Evolutionary conservation across 2,329 filamentous ascomycete genomes (phyloP), one percentile per base, ranked within the genome.

Genomic region (Alternaria ethzedia): DNA sequence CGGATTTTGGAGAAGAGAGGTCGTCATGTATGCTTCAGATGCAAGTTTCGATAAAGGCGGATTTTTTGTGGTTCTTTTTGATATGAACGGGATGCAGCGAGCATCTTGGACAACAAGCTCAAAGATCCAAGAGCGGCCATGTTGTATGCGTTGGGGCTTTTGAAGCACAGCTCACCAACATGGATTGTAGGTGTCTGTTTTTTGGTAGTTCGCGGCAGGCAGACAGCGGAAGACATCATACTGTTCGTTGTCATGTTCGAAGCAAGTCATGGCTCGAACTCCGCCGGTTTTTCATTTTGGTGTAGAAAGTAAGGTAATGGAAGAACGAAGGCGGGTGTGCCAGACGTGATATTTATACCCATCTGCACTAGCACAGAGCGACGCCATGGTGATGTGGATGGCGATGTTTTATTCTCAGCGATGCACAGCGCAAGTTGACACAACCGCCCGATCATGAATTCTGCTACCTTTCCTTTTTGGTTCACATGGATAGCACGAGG

Each of bases 401-500:
- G 32, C 13, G 0, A 36, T 36, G 8, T 5, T 36, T 15, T 6
- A n/a, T 41, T n/a, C 36, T 11, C 36, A 41, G n/a, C 36, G 36
- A 3, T 41, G 36, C 9, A 41, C 9, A 41, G n/a, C 15, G 15
- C 8, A 6, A 41, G 36, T 1, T 9, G 36, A 10, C 9, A 5
- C 36, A 41, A 41, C 8, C n/a, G 32, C 32, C 7, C 15, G 32
- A n/a, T n/a, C 32, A 36, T 36, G 32, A 2, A 36, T 0, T 15
- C 0, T 0, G 6, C 13, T 4, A 6, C 0, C 2, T 0, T 9
- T 8, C 4, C 7, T 36, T 36, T 36, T 36, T 10, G 32, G 32
- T n/a, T 9, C n/a, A 41, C 36, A 17, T 11, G 36, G 0, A 6
- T 41, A 41, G 11, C 36, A 17, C 11, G 36, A 41, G 32, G 8